A percentile compares a stretch with the other conserved stretches of the same genome.
Evolutionary conservation across 176 grass and related monocot species (phyloP).

Genomic region (Cymbopogon citratus): DNA sequence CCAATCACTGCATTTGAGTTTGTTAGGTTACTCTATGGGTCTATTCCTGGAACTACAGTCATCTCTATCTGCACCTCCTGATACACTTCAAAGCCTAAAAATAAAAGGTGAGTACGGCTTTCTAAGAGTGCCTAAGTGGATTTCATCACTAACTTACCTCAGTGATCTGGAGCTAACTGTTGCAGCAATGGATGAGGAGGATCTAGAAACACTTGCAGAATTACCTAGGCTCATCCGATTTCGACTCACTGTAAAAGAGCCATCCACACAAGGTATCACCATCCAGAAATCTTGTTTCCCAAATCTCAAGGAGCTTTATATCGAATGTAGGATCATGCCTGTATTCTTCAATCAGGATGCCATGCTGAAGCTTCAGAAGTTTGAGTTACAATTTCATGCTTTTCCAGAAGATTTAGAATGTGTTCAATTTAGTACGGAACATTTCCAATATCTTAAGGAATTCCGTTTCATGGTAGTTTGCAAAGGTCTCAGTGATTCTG

Average conservation of each 20-base stretch:
- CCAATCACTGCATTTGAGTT: neutral
- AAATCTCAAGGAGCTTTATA: neutral
- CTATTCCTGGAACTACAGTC: neutral
- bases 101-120: neutral
- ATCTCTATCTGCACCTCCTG: neutral
- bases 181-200: neutral
- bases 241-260: neutral
- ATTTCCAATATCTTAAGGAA: neutral
- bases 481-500: neutral
- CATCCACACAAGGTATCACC: neutral
- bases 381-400: neutral
- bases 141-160: neutral
- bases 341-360: neutral
- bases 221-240: neutral
- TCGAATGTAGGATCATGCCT: neutral
- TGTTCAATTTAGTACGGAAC: neutral
- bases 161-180: neutral
- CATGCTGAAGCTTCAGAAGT: neutral
- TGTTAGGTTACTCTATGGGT: neutral
- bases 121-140: neutral
- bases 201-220: neutral
- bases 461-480: neutral
- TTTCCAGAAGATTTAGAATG: neutral
- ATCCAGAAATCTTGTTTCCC: neutral
- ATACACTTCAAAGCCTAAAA: neutral